Base-by-base conservation (phyloP, 257 asterid genomes). In the Ilex aquifolium region DNA sequence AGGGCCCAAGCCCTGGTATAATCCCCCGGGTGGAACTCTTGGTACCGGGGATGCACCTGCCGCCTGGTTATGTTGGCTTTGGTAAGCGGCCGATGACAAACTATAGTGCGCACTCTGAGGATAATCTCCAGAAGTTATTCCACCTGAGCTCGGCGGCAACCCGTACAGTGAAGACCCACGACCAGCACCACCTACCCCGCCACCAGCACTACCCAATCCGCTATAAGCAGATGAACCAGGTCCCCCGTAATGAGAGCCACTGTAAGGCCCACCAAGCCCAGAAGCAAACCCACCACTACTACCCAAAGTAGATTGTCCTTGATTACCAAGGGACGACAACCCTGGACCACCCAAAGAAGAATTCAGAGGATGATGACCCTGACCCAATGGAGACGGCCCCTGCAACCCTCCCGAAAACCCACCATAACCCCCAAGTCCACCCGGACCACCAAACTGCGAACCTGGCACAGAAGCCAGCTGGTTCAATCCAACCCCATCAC, bases 1-100 rank as follows among this genome's bases (percentile, higher is more conserved):
- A 63, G 82, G 91, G 60, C 73, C 88, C 79, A 75, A 66, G 70
- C 95, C 90, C 73, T 77, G 92, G 79, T 78, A 86, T 69, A 77
- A 64, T 64, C 86, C 95, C 21, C 96, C 92, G 51, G 85, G 79
- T 14, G 84, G 84, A 52, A 75, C 73, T 70, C 95, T 80, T 55
- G 83, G 83, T 17, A 78, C 77, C 39, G 85, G 71, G 11, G 85
- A 65, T 59, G 78, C 59, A 51, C 85, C 93, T 11, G 85, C 57
- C 31, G 70, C 68, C 65, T 76, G 96, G 71, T 82, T 83, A 64
- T 77, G 88, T 67, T 66, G 88, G 66, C 74, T 73, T 59, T 76
- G 91, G 77, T 84, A 82, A 46, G 76, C 85, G 72, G 79, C 68
- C 13, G 85, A 54, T 17, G 91, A 40, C 59, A 86, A 63, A 76